Base-by-base conservation (phyloP, 2,329 filamentous ascomycete genomes). In the Stachybotrys echinatus region DNA sequence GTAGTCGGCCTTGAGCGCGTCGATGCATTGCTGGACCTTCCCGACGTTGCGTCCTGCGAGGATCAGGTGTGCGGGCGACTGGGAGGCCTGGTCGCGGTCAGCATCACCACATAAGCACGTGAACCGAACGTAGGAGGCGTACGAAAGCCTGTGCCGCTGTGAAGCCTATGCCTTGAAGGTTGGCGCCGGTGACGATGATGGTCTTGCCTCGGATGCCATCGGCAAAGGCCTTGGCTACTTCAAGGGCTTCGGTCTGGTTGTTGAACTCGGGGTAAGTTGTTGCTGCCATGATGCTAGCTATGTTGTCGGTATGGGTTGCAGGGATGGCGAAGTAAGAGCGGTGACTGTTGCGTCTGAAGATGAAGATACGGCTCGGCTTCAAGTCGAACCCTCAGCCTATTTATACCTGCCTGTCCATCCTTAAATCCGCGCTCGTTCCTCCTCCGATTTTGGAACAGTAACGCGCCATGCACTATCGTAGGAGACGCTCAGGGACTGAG, bases 11-110 rank as follows among this genome's bases (percentile, higher is more conserved):
- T 55, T 52, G 48, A 76, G 62, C 45, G 61, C 62, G 7, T 69
- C 61, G 42, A 64, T 65, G 6, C 68, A 70, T 3, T 63, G 61
- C 44, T 69, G 59, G 2, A 69, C 42, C 52, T 73, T 76, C 7
- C 55, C 44, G 2, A 55, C 49, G 23, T 61, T 70, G 39, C 74
- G 72, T 8, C 72, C 71, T 12, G 62, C 67, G 31, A 74, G 63
- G 34, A 72, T 70, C 42, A 77, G 64, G 44, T 65, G 56, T 7
- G 60, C 52, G 1, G 73, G 71, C 23, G 45, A 44, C 31, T 61
- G 57, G 19, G 57, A 55, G 31, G 54, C 58, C 55, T 59, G 5
- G 14, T 8, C 4, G 27, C 10, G 27, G 34, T 50, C 20, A 47
- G 46, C 18, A 3, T 49, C 21, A 18, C 22, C 14, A 5, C 18